A percentile compares a stretch with the other conserved stretches of the same genome.
Conservation (phyloP, 495 filamentous ascomycete species). For the Xylaria curta region DNA sequence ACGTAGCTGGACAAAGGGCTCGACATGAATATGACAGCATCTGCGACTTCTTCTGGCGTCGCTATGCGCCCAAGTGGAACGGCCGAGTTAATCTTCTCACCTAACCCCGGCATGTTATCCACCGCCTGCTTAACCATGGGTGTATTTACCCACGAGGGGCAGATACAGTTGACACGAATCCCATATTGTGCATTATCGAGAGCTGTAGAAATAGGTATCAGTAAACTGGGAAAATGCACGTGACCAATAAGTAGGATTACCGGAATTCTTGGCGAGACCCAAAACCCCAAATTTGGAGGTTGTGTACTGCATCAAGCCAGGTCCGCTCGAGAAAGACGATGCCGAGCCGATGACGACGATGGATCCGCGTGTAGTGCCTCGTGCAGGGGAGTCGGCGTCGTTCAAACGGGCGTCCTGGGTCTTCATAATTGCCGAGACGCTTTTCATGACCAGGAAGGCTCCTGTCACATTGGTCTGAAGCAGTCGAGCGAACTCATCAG, state of each 20-base stretch:
- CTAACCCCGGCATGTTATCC: neutral
- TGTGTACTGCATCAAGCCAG: neutral
- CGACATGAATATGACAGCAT: conserved; percentile 51
- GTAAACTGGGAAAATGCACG: neutral
- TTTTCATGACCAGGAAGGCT: neutral
- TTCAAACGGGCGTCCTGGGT: neutral
- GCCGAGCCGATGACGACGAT: neutral
- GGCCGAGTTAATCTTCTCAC: conserved; percentile 19
- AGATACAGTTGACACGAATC: conserved; percentile 54
- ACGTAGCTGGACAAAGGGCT: conserved; percentile 50
- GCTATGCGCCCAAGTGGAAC: conserved; percentile 48
- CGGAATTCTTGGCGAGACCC: neutral
- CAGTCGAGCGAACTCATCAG: neutral
- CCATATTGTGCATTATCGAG: conserved; percentile 39
- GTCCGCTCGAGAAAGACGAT: neutral
- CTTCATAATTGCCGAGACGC: neutral
- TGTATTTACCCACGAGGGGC: conserved; percentile 51
- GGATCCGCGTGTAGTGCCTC: neutral
- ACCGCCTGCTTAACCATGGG: conserved; percentile 40
- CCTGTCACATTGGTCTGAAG: neutral
- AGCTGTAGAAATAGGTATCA: conserved; percentile 32
- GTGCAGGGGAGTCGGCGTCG: neutral
- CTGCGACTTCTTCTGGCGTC: conserved; percentile 48
- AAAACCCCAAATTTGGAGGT: neutral
- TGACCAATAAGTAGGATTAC: neutral